Conservation (phyloP, 2,329 filamentous ascomycete species). For the Simplicillium aogashimaense region DNA sequence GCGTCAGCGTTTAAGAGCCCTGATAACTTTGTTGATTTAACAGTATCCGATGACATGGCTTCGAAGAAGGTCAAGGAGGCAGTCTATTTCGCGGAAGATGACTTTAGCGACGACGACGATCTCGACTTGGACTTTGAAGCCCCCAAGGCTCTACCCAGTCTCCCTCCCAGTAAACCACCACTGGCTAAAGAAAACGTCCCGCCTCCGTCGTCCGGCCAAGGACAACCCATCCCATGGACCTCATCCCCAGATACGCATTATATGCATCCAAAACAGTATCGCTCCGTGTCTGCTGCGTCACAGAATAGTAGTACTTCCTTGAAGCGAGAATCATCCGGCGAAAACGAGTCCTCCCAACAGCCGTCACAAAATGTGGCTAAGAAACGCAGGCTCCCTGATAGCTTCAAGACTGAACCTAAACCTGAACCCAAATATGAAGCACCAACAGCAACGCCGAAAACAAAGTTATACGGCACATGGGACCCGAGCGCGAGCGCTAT, state of each 20-base stretch:
- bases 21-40: slow-evolving; percentile 22
- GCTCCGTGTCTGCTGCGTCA: slow-evolving; percentile 8
- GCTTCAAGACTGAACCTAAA: slow-evolving; percentile 18
- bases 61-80: slow-evolving; percentile 16
- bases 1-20: slow-evolving; percentile 29
- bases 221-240: slow-evolving; percentile 57
- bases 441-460: slow-evolving; percentile 17
- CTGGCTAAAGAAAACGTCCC: slow-evolving; percentile 15
- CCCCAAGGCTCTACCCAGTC: slow-evolving; percentile 37
- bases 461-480: slow-evolving; percentile 40
- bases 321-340: slow-evolving; percentile 33
- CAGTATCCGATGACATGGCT: slow-evolving; percentile 14
- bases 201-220: slow-evolving; percentile 15
- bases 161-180: slow-evolving; percentile 13
- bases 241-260: slow-evolving; percentile 48
- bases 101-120: slow-evolving; percentile 77
- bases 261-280: slow-evolving; percentile 21
- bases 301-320: slow-evolving; percentile 14
- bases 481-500: slow-evolving; percentile 64
- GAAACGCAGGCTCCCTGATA: slow-evolving; percentile 51
- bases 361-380: slow-evolving; percentile 34
- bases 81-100: slow-evolving; percentile 65
- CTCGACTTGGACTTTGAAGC: slow-evolving; percentile 61
- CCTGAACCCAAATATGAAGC: background rate
- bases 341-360: slow-evolving; percentile 14